Evolutionary conservation across 2,329 filamentous ascomycete genomes (phyloP).

Genomic region (Pestalotiopsis sp.): DNA sequence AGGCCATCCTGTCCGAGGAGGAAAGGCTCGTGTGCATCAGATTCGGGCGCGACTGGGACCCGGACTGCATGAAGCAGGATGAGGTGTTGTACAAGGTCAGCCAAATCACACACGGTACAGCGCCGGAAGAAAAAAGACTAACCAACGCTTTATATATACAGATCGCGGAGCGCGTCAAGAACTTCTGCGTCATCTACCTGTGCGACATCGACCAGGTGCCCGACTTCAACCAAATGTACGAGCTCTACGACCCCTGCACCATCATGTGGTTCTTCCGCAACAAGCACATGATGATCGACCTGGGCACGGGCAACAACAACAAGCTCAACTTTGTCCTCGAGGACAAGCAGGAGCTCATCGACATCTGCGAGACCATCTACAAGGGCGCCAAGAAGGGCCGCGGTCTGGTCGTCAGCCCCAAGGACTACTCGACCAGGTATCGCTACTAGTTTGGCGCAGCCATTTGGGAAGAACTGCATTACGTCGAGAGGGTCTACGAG

Average conservation of each 20-base stretch:
- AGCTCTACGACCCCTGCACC: conserved; percentile 86
- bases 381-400: conserved; percentile 97
- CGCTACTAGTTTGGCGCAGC: conserved; percentile 24
- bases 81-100: conserved; percentile 76
- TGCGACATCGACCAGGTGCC: conserved; percentile 91
- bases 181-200: conserved; percentile 88
- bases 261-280: conserved; percentile 99
- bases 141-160: conserved; percentile 21
- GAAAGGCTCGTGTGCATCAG: conserved; percentile 92
- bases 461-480: too few species aligned
- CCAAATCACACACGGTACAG: neutral
- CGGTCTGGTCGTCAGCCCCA: conserved; percentile 94
- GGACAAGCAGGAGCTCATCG: conserved; percentile 97
- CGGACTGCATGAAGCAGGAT: conserved; percentile 75
- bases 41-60: conserved; percentile 84
- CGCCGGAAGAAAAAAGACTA: neutral
- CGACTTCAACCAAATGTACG: conserved; percentile 96
- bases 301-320: conserved; percentile 98
- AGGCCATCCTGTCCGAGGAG: conserved; percentile 86
- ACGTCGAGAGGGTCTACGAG: too few species aligned
- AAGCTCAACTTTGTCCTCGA: conserved; percentile 96
- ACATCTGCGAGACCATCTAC: conserved; percentile 98
- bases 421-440: conserved; percentile 55
- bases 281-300: conserved; percentile 99
- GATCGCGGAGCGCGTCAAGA: conserved; percentile 91